Evolutionary conservation across 306 rosid genomes (phyloP).

Genomic region (Prunus kanzakura): DNA sequence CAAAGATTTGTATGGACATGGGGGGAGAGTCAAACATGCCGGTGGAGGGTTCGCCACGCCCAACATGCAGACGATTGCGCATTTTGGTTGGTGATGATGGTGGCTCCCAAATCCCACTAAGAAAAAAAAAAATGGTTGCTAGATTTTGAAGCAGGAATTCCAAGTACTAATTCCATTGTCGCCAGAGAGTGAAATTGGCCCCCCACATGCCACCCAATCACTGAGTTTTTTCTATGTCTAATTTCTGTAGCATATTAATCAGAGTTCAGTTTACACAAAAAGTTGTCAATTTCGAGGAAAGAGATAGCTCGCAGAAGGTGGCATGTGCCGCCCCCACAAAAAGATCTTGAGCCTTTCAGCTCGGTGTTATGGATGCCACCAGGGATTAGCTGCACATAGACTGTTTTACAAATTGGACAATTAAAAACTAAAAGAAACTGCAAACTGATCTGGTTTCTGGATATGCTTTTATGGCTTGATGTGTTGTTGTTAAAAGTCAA

Average conservation of each 20-base stretch:
- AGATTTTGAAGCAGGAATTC: neutral
- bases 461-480: too few species aligned
- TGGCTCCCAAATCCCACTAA: neutral
- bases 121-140: neutral
- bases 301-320: neutral
- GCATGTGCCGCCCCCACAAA: slow-evolving; percentile 2
- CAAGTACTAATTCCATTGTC: neutral
- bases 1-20: slow-evolving; percentile 1
- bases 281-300: slow-evolving; percentile 15
- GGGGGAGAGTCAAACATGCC: slow-evolving; percentile 25
- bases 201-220: slow-evolving; percentile 21
- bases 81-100: neutral
- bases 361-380: neutral
- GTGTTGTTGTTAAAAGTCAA: neutral
- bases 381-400: neutral
- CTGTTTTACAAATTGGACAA: too few species aligned
- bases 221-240: neutral
- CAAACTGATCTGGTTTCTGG: too few species aligned
- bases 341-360: slow-evolving; percentile 3
- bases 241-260: neutral
- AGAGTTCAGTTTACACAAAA: neutral
- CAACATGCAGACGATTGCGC: neutral
- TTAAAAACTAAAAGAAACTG: too few species aligned
- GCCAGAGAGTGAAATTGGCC: slow-evolving; percentile 1
- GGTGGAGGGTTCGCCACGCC: slow-evolving; percentile 25